Conservation (phyloP, 2,329 filamentous ascomycete genomes). For the Pseudogymnoascus sp. region DNA sequence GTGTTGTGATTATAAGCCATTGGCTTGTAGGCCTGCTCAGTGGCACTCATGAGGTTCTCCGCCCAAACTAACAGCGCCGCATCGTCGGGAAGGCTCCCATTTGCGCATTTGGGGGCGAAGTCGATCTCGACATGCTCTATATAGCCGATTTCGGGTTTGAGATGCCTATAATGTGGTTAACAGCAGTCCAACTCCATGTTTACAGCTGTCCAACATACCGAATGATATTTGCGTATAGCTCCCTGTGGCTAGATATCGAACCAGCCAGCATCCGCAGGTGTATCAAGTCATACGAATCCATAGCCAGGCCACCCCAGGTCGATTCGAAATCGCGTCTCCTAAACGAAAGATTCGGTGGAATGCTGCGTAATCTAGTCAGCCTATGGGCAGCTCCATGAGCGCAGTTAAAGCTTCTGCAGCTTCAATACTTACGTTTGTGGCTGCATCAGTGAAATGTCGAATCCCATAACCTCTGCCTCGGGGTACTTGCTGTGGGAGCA, state of each 20-base stretch:
- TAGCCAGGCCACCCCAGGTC: constrained; percentile 51
- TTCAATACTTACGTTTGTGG: constrained; percentile 41
- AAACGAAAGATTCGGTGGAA: constrained; percentile 63
- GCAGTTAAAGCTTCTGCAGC: constrained; percentile 32
- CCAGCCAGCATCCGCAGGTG: constrained; percentile 75
- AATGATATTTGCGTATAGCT: constrained; percentile 64
- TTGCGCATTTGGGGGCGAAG: constrained; percentile 65
- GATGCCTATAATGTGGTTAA: constrained; percentile 47
- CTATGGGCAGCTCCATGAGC: constrained; percentile 25
- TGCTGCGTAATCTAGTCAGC: constrained; percentile 42
- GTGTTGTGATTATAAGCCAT: constrained; percentile 59
- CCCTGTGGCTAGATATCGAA: constrained; percentile 68
- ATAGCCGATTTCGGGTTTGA: constrained; percentile 66
- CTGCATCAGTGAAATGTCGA: constrained; percentile 57
- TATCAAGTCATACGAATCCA: constrained; percentile 57
- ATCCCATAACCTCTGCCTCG: constrained; percentile 51
- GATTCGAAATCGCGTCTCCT: constrained; percentile 70
- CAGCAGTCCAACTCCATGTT: not conserved
- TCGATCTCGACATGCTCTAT: constrained; percentile 91
- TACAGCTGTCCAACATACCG: constrained; percentile 40
- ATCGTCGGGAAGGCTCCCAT: constrained; percentile 50
- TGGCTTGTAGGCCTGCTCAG: constrained; percentile 56
- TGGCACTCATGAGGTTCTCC: constrained; percentile 58
- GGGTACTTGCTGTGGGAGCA: constrained; percentile 41
- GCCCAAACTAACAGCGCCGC: constrained; percentile 64